Evolutionary conservation across 306 rosid genomes (phyloP), one percentile per base, ranked within the genome.

Genomic region (Acacia confusa): DNA sequence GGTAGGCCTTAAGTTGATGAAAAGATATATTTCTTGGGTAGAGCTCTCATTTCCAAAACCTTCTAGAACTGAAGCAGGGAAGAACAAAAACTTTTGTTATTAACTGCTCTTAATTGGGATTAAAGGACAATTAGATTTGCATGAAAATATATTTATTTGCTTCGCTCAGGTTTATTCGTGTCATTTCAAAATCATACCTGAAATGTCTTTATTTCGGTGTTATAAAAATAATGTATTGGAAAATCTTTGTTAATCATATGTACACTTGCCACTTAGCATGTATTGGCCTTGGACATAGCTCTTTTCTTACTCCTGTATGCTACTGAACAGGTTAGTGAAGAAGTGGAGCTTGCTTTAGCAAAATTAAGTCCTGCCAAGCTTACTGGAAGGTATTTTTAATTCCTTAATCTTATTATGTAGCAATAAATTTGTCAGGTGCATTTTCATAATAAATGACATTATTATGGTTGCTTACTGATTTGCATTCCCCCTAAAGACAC

Each of bases 331-430:
- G 92, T 88, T 70, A 88, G 92, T 9, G 90, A 88, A 82, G 92
- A 88, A 88, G 88, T 88, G 79, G 92, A 88, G 87, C 89, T 90
- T 52, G 92, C 92, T 74, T 82, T 88, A 74, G 92, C 92, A 82
- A 88, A 86, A 77, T 73, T 76, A 82, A 84, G 82, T 41, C 72
- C 88, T 47, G 85, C 85, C 78, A 84, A 84, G 81, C 87, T 77
- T 79, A 71, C 79, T 64, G 90, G 82, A 78, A 88, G 92, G 92
- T 88, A 86, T 64, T 43, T 69, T 82, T 78, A 52, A 67, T 24
- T 58, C 30, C 65, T 53, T 75, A 45, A 4, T 47, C 75, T 25
- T 74, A 47, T 45, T 75, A 70, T 75, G 63, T 52, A 61, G 64
- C 70, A 47, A 57, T 40, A 20, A 25, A 66, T 63, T 53, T 76